A percentile compares a stretch with the other conserved stretches of the same genome.
Evolutionary conservation across 176 grass and related monocot genomes (phyloP).

Genomic region (Olyra latifolia): DNA sequence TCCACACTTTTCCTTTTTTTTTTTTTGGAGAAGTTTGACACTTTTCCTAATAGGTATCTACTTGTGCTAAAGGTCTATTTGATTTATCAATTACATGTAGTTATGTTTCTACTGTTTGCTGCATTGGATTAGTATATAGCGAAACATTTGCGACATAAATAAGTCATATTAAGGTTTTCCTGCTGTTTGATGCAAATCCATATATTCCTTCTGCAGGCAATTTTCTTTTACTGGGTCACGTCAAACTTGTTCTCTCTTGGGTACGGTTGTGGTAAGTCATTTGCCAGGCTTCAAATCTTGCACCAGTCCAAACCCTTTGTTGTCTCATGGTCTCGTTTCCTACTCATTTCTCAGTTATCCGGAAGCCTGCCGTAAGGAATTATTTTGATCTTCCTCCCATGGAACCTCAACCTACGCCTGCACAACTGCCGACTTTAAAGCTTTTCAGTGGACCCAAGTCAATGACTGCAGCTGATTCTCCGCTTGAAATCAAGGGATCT

Average conservation of each 20-base stretch:
- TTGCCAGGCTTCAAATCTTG: background rate
- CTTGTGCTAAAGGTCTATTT: background rate
- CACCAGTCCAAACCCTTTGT: background rate
- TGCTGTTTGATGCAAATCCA: background rate
- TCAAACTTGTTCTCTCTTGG: constrained; percentile 87
- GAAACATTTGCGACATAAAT: background rate
- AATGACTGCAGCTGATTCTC: constrained; percentile 36
- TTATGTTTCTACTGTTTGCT: background rate
- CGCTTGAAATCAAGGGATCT: constrained; percentile 14
- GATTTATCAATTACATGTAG: background rate
- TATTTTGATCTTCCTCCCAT: constrained; percentile 59
- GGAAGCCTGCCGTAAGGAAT: constrained; percentile 51
- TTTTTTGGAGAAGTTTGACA: too few relatives aligned
- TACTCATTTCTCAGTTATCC: constrained; percentile 49
- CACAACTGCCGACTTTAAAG: constrained; percentile 36
- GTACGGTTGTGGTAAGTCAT: constrained; percentile 65
- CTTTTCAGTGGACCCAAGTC: constrained; percentile 49
- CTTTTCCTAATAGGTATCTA: background rate
- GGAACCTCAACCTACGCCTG: constrained; percentile 25
- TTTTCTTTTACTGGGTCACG: constrained; percentile 94
- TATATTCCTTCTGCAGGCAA: constrained; percentile 53
- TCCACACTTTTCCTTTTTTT: too few relatives aligned
- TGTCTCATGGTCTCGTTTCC: background rate
- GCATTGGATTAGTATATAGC: background rate
- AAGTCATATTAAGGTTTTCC: background rate